These are phyloP conservation scores for Isatis tinctoria DNA, from an alignment of 345 rosid species.

Conservation along the genomic window DNA sequence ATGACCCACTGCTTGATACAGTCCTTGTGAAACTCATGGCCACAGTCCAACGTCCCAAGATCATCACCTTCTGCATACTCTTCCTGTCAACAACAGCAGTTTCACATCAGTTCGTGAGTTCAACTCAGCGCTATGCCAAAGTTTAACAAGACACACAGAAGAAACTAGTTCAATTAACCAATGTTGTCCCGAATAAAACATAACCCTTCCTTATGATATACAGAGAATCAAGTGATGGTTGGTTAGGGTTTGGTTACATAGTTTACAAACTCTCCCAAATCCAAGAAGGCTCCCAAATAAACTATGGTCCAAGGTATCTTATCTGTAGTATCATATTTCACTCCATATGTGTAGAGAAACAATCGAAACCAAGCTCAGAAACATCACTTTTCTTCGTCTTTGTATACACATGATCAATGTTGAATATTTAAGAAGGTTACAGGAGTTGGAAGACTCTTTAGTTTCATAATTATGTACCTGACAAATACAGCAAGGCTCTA, in stretches of 20 bases:
- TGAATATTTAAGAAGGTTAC: neutral
- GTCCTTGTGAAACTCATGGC: constrained; percentile 67
- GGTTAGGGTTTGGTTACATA: no score
- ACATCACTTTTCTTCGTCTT: neutral
- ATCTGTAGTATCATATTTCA: neutral
- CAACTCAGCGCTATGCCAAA: neutral
- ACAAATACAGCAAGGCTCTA: constrained; percentile 87
- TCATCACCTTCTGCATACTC: constrained; percentile 68
- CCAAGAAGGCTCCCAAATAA: neutral
- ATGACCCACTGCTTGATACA: constrained; percentile 87
- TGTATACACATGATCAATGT: neutral
- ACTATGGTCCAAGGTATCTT: neutral
- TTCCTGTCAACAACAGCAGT: constrained; percentile 50
- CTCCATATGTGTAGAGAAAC: neutral
- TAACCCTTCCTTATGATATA: neutral
- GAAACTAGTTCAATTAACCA: neutral
- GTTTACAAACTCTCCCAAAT: neutral
- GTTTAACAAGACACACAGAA: neutral
- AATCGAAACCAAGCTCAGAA: neutral
- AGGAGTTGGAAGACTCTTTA: neutral
- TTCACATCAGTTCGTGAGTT: constrained; percentile 4
- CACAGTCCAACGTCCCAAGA: constrained; percentile 72
- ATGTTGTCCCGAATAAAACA: neutral
- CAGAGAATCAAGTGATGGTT: no score
- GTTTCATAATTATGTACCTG: constrained; percentile 47